Evolutionary conservation across 495 filamentous ascomycete genomes (phyloP).

Genomic region (Staphylotrichum longicolle): DNA sequence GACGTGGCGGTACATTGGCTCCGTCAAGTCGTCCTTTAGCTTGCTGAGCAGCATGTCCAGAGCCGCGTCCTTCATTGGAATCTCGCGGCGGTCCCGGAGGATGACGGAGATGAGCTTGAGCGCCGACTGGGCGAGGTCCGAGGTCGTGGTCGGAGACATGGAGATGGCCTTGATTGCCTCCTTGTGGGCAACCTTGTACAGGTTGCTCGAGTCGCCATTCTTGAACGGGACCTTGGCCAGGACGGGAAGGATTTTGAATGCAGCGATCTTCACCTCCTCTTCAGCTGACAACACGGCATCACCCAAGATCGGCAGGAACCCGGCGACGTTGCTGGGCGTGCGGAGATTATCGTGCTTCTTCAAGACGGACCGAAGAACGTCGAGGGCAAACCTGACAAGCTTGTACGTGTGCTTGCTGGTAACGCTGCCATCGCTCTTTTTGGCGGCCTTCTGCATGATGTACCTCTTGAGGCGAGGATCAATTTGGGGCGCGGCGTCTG

Average conservation of each 20-base stretch:
- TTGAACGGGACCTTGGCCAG: conserved; percentile 81
- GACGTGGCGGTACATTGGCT: conserved; percentile 84
- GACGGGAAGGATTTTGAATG: conserved; percentile 76
- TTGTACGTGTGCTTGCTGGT: conserved; percentile 80
- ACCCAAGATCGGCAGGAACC: conserved; percentile 84
- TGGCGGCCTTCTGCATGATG: conserved; percentile 70
- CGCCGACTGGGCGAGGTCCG: conserved; percentile 78
- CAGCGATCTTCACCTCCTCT: conserved; percentile 85
- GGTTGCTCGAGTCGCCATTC: conserved; percentile 63
- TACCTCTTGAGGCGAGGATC: conserved; percentile 67
- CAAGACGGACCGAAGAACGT: conserved; percentile 75
- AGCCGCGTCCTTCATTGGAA: conserved; percentile 73
- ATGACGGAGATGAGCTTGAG: conserved; percentile 84
- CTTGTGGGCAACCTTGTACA: conserved; percentile 81
- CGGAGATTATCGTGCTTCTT: conserved; percentile 77
- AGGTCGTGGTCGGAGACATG: conserved; percentile 66
- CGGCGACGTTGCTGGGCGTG: conserved; percentile 72
- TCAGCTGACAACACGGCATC: conserved; percentile 77
- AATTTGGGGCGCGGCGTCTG: conserved; percentile 43
- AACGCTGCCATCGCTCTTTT: conserved; percentile 60
- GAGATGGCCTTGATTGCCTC: conserved; percentile 69
- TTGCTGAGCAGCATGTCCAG: conserved; percentile 81
- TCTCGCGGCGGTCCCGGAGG: conserved; percentile 72
- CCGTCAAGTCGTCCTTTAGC: conserved; percentile 84
- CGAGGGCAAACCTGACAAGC: conserved; percentile 79